Conservation (phyloP, 2,329 filamentous ascomycete species). For the Colletotrichum filicis region DNA sequence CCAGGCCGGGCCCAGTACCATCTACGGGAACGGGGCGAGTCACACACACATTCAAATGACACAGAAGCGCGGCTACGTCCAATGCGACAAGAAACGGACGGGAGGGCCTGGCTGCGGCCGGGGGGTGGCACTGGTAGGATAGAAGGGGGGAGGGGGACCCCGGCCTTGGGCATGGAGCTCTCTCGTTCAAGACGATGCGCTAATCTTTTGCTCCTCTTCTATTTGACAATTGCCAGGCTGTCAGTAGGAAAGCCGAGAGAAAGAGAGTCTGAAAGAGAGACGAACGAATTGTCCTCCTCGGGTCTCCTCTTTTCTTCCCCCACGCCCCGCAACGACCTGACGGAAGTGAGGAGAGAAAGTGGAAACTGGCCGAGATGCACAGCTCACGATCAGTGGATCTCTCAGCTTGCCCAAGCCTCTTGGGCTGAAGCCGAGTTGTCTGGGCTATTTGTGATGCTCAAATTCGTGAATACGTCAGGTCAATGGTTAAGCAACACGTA, state of each 20-base stretch:
- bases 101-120: conserved; percentile 13
- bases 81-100: conserved; percentile 22
- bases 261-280: background rate
- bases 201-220: background rate
- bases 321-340: conserved; percentile 23
- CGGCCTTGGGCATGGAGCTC: background rate
- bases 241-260: background rate
- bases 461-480: background rate
- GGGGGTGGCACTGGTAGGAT: background rate
- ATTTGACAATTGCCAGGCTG: background rate
- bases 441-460: background rate
- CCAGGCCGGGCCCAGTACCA: background rate
- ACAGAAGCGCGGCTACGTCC: conserved; percentile 27
- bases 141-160: background rate
- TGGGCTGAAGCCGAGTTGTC: background rate
- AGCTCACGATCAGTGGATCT: background rate
- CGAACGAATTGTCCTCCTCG: background rate
- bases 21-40: conserved; percentile 16
- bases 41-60: conserved; percentile 36
- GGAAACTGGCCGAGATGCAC: conserved; percentile 27
- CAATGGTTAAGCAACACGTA: background rate
- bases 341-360: conserved; percentile 15
- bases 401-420: background rate
- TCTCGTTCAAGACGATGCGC: background rate
- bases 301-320: conserved; percentile 11